Evolutionary conservation across 768 basidiomycete species (phyloP).

Genomic region (Macrolepiota dolichaula): DNA sequence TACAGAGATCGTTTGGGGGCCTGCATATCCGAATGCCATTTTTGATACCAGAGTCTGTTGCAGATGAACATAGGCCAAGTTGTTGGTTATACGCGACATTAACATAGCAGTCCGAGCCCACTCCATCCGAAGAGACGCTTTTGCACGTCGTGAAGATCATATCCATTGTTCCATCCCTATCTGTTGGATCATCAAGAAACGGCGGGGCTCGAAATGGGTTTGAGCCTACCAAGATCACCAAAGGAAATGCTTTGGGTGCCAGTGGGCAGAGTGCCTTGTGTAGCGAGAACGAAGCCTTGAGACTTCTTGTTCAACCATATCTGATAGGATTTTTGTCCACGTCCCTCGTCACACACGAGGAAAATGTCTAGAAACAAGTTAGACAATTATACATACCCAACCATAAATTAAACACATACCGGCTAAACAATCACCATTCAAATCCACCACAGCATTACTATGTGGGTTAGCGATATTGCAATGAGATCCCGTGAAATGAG

Average conservation of each 20-base stretch:
- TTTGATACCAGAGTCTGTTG: conserved; percentile 45
- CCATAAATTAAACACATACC: conserved; percentile 39
- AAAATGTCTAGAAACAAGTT: conserved; percentile 64
- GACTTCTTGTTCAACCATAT: conserved; percentile 90
- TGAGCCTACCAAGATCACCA: conserved; percentile 76
- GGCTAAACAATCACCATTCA: conserved; percentile 94
- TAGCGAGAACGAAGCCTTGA: conserved; percentile 67
- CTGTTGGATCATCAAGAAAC: conserved; percentile 32
- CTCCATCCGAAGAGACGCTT: conserved; percentile 57
- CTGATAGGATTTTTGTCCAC: conserved; percentile 66
- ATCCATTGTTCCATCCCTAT: conserved; percentile 96
- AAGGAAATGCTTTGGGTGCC: conserved; percentile 82
- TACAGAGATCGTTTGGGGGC: conserved; percentile 76
- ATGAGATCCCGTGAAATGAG: conserved; percentile 57
- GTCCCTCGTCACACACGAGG: conserved; percentile 74
- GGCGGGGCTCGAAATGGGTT: not conserved
- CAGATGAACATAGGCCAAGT: conserved; percentile 69
- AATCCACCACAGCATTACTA: conserved; percentile 90
- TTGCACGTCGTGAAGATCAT: conserved; percentile 88
- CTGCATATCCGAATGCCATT: conserved; percentile 63
- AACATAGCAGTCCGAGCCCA: conserved; percentile 75
- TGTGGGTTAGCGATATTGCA: conserved; percentile 88
- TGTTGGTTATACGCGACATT: conserved; percentile 95
- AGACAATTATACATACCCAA: not conserved
- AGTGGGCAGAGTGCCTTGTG: conserved; percentile 64